Conservation (phyloP, 23 red algal genomes). For the Chondrus crispus region DNA sequence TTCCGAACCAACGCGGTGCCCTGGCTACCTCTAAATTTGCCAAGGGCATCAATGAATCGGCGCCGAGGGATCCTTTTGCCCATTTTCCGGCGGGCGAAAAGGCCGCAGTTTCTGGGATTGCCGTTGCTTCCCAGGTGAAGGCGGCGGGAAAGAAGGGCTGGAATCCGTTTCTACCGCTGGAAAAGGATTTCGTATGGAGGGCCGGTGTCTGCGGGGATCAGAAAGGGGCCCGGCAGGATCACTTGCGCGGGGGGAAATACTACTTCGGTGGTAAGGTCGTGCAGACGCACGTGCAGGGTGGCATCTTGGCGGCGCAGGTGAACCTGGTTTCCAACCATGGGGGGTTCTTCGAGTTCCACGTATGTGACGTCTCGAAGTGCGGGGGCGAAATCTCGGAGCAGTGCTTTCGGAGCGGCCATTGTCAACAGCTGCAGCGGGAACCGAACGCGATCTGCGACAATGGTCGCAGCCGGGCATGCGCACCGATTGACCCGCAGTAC, state of each 20-base stretch:
- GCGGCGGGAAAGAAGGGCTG: background rate
- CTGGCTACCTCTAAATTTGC: background rate
- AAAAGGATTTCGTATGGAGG: background rate
- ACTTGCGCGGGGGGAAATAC: background rate
- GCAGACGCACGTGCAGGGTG: slow-evolving; percentile 1
- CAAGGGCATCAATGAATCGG: background rate
- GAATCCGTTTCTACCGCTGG: background rate
- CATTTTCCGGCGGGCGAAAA: slow-evolving; percentile 29
- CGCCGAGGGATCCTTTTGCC: slow-evolving; percentile 21
- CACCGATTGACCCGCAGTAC: slow-evolving; percentile 27
- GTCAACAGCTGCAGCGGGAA: slow-evolving; percentile 29
- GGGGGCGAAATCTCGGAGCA: slow-evolving; percentile 22
- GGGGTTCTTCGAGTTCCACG: slow-evolving; percentile 44
- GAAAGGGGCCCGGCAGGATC: background rate
- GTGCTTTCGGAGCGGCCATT: slow-evolving; percentile 46
- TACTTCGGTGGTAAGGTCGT: slow-evolving; percentile 32
- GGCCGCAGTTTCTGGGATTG: background rate
- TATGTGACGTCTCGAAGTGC: slow-evolving; percentile 61
- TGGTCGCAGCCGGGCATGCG: slow-evolving; percentile 19
- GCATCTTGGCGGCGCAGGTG: background rate
- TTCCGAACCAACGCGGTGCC: slow-evolving; percentile 17
- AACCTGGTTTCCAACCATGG: slow-evolving; percentile 46
- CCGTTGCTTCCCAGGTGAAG: background rate
- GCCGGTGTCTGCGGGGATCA: slow-evolving; percentile 25
- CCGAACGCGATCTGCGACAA: slow-evolving; percentile 17